Conservation (phyloP, 345 rosid species). For the Limnanthes douglasii region DNA sequence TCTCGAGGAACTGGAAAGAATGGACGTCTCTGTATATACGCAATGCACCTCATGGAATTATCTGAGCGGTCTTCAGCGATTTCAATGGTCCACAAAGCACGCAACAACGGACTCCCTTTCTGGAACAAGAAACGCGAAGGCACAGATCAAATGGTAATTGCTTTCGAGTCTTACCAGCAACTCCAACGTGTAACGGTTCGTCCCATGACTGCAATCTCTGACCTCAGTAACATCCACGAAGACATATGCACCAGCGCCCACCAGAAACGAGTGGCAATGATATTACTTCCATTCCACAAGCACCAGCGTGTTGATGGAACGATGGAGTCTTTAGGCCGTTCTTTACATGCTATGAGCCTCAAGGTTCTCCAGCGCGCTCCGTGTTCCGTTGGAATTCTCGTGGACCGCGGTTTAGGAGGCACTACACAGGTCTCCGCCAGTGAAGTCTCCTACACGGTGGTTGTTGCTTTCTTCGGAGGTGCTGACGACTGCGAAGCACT, state of each 20-base stretch:
- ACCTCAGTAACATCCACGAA: conserved; percentile 32
- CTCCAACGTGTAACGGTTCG: conserved; percentile 49
- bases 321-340: conserved; percentile 49
- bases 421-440: conserved; percentile 42
- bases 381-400: conserved; percentile 59
- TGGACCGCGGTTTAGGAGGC: conserved; percentile 72
- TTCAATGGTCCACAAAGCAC: conserved; percentile 64
- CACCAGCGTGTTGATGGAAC: conserved; percentile 41
- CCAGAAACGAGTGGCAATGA: conserved; percentile 36
- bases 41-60: conserved; percentile 70
- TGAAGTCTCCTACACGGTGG: conserved; percentile 34
- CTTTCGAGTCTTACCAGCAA: conserved; percentile 58
- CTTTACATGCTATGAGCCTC: conserved; percentile 27
- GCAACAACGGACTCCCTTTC: conserved; percentile 50
- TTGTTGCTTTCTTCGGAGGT: conserved; percentile 48
- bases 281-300: conserved; percentile 57
- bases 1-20: conserved; percentile 26
- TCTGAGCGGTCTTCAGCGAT: conserved; percentile 65
- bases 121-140: conserved; percentile 36
- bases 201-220: conserved; percentile 71
- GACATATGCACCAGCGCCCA: conserved; percentile 57
- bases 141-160: conserved; percentile 39
- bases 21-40: conserved; percentile 44
- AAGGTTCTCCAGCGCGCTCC: conserved; percentile 37
- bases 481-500: conserved; percentile 45